phyloP scores from a whole-genome alignment of 306 rosid species.

The Gynostemma pentaphyllum region DNA sequence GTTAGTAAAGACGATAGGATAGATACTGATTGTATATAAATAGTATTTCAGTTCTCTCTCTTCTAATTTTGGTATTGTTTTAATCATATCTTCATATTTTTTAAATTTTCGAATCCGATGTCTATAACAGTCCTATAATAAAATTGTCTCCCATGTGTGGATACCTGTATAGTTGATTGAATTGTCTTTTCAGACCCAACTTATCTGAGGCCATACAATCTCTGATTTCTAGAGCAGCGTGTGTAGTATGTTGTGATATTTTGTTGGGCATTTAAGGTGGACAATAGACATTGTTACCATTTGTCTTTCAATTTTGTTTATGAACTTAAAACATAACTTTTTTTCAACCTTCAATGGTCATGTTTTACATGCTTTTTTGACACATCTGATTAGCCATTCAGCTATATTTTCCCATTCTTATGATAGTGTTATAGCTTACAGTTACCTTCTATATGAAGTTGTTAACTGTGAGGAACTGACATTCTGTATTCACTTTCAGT shows the following conservation, averaged over 20 bases:
- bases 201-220: background rate
- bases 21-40: background rate
- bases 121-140: background rate
- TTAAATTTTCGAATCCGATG: too few species aligned
- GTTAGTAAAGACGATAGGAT: conserved; percentile 30
- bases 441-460: background rate
- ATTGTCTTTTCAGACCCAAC: background rate
- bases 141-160: background rate
- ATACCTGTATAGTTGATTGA: too few species aligned
- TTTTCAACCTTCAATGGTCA: background rate
- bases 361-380: background rate
- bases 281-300: background rate
- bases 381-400: background rate
- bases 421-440: background rate
- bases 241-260: background rate
- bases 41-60: background rate
- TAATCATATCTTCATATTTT: too few species aligned
- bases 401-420: background rate
- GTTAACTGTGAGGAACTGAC: background rate
- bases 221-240: background rate
- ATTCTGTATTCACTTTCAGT: conserved; percentile 32
- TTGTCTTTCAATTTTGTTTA: background rate
- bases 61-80: background rate
- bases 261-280: background rate
- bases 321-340: background rate